Evolutionary conservation across 192 early-diverging fungal species (phyloP), one percentile per base, ranked within the genome.

Genomic region (Entomortierella beljakovae): DNA sequence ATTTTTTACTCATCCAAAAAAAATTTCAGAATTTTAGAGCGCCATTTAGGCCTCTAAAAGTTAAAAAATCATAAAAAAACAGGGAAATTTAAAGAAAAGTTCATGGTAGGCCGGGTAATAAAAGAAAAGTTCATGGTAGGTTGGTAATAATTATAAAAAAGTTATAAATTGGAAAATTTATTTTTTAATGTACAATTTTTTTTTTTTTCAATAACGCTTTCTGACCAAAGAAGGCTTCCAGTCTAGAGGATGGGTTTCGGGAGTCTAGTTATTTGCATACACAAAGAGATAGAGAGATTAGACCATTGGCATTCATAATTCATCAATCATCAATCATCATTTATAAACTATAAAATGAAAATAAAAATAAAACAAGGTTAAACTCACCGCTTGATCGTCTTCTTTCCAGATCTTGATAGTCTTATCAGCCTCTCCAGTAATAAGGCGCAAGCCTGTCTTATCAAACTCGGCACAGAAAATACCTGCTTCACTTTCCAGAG

Each of bases 371-470:
- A 38, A 48, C 22, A 22, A 60, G n/a, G n/a, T 29, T 57, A 68
- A 49, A 61, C 80, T 49, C 81, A 89, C 84, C 18, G 95, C 94
- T 50, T 89, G 85, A 43, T 92, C 90, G 64, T 97, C 94, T 70
- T 97, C 94, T 59, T 91, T 93, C 90, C 93, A 98, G 55, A 99
- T 95, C 86, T 99, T 99, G 82, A 99, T 96, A 1, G 96, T 96
- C 84, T 99, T 99, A 81, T 99, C 98, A 0, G 97, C 97, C 81
- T 99, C 98, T 68, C 98, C 95, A 2, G 98, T 99, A 65, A 99
- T 95, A 52, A 99, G 84, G 40, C 98, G 92, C 57, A 93, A 88
- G 1, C 98, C 97, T 22, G 97, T 96, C 53, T 89, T 89, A 73
- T 99, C 98, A 90, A 99, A 99, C 3, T 94, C 91, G 49, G 94